A percentile compares a stretch with the other conserved stretches of the same genome.
Evolutionary conservation across 768 basidiomycete genomes (phyloP).

Genomic region (Pleurotus platypus): DNA sequence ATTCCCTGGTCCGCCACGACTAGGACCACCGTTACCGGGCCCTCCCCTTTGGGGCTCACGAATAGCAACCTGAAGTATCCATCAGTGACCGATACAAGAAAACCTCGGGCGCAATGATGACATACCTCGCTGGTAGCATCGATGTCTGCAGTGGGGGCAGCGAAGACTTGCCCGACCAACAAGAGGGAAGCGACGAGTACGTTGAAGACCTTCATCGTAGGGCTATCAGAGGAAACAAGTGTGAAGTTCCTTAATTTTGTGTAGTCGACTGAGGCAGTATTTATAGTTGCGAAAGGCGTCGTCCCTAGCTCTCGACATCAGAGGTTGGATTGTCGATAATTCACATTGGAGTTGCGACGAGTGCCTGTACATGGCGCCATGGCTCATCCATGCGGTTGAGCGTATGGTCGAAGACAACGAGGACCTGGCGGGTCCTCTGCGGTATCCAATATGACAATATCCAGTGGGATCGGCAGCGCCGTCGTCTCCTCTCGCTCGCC

Average conservation of each 20-base stretch:
- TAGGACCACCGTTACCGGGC: neutral
- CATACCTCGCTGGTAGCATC: neutral
- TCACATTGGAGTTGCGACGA: neutral
- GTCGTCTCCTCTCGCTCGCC: too few species aligned
- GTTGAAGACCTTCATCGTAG: constrained; percentile 7
- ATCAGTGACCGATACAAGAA: too few species aligned
- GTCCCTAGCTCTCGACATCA: too few species aligned
- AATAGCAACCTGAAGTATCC: neutral
- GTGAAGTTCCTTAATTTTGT: neutral
- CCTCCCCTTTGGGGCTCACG: neutral
- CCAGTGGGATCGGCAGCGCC: too few species aligned
- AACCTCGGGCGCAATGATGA: too few species aligned
- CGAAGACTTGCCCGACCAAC: constrained; percentile 2
- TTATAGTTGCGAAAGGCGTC: neutral
- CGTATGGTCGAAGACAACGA: too few species aligned
- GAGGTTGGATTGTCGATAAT: neutral
- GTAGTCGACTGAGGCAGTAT: neutral
- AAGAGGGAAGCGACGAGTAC: constrained; percentile 1
- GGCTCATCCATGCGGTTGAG: too few species aligned
- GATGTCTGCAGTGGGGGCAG: neutral
- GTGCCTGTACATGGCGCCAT: too few species aligned
- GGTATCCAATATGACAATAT: neutral
- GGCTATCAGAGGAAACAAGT: neutral
- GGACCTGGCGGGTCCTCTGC: neutral
- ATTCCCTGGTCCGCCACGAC: neutral